phyloP scores from a whole-genome alignment of 768 basidiomycete genomes.

The Trichaptum fuscoviolaceum region DNA sequence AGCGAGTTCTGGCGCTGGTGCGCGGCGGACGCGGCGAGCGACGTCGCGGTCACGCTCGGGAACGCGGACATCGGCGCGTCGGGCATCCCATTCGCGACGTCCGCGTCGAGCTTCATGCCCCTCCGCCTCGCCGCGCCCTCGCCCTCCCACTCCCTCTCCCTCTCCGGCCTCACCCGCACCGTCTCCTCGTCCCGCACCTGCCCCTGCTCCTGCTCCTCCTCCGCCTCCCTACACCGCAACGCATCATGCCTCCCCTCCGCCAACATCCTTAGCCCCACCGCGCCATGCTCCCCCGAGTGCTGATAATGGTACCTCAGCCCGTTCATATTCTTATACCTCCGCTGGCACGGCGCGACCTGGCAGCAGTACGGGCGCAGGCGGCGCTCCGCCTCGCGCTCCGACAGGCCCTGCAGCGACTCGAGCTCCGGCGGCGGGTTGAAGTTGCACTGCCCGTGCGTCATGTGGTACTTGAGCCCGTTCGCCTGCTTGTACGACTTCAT shows the following conservation, averaged over 20 bases:
- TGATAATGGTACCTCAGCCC: constrained; percentile 95
- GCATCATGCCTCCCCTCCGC: constrained; percentile 69
- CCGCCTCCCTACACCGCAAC: constrained; percentile 11
- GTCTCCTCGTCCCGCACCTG: background rate
- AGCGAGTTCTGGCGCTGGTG: constrained; percentile 25
- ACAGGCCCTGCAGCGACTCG: constrained; percentile 73
- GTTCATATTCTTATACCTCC: constrained; percentile 99
- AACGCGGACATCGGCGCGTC: background rate
- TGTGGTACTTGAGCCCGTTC: constrained; percentile 85
- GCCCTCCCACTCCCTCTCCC: background rate
- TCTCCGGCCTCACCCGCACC: background rate
- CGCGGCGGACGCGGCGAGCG: constrained; percentile 9
- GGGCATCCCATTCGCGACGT: background rate
- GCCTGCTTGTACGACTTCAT: constrained; percentile 96
- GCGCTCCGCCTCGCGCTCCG: constrained; percentile 81
- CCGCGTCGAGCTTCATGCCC: background rate
- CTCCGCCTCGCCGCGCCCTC: background rate
- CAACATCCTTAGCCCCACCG: constrained; percentile 78
- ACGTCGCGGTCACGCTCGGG: constrained; percentile 4
- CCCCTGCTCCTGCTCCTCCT: background rate
- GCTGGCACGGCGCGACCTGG: constrained; percentile 77
- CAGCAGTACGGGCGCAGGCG: constrained; percentile 83
- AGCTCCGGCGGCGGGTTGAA: constrained; percentile 87
- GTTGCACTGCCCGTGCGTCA: constrained; percentile 90
- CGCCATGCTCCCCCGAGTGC: constrained; percentile 93